Base-by-base conservation (phyloP, 495 filamentous ascomycete species). In the Letharia columbiana region DNA sequence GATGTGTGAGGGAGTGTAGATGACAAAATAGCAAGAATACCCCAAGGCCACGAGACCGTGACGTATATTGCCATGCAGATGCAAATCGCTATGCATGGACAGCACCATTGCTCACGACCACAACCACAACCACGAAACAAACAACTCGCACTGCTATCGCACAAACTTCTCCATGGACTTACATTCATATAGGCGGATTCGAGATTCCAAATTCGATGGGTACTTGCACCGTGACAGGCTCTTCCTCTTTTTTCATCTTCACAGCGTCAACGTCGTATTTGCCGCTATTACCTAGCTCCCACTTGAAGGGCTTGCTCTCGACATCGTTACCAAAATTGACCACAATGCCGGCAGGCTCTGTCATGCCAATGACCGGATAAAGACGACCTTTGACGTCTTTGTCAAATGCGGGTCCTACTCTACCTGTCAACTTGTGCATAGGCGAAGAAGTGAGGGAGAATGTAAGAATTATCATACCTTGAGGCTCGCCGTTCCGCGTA, bases 211-310 rank as follows among this genome's bases (percentile, higher is more conserved):
- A 57, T 5, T 57, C 54, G 15, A 57, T 57, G 5, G 54, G 54
- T 3, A 57, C 54, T 17, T 18, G 54, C 8, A 37, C 17, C 0
- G 54, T 57, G 9, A 57, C 33, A 18, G 54, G 54, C 33, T 57
- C 54, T 23, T 57, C 54, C 6, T 20, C 33, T 37, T 57, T 39
- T 7, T 11, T 20, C 31, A 57, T 37, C 33, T 57, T 37, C 54
- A 37, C 33, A 10, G 54, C 31, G 13, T 57, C 54, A 8, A 57
- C 6, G 17, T 37, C 17, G 33, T 57, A 57, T 5, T 37, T 57
- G 33, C 54, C 54, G 54, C 31, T 37, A 20, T 57, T 57, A 20
- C 54, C 54, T 37, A 37, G 54, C 54, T 57, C 17, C 54, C 54
- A 57, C 17, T 37, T 57, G 54, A 57, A 57, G 31, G 54, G 54